phyloP scores from a whole-genome alignment of 192 early-diverging fungal genomes.

The Gaertneriomyces sp. region DNA sequence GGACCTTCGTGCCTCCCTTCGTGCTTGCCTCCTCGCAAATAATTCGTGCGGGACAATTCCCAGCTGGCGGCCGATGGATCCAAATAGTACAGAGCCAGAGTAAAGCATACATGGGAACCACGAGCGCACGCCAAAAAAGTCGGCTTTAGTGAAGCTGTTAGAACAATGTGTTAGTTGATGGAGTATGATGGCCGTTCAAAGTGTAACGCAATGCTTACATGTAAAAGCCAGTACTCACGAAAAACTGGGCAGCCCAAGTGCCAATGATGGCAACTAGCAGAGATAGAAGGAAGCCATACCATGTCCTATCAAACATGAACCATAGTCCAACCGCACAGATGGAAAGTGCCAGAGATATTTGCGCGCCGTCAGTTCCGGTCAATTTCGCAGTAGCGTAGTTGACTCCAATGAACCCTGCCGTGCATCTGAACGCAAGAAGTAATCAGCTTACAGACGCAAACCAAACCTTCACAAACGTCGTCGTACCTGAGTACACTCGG shows the following conservation, averaged over 20 bases:
- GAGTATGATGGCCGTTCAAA: background rate
- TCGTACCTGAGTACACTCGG: slow-evolving; percentile 52
- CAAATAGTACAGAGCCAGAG: slow-evolving; percentile 59
- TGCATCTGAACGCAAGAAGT: slow-evolving; percentile 23
- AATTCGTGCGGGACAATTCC: background rate
- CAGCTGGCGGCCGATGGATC: slow-evolving; percentile 64
- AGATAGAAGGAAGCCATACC: slow-evolving; percentile 62
- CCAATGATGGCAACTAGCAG: slow-evolving; percentile 52
- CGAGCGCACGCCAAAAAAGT: slow-evolving; percentile 66
- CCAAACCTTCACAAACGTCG: background rate
- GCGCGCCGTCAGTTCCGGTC: slow-evolving; percentile 54
- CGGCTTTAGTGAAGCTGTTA: slow-evolving; percentile 60
- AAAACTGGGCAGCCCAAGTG: slow-evolving; percentile 51
- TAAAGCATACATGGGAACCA: slow-evolving; percentile 64
- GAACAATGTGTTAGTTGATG: background rate
- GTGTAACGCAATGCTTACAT: slow-evolving; percentile 37
- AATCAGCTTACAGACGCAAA: background rate
- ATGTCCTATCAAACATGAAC: slow-evolving; percentile 70
- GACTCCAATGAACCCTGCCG: slow-evolving; percentile 41
- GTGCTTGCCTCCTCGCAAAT: too few species aligned
- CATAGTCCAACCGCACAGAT: slow-evolving; percentile 61
- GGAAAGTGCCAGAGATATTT: slow-evolving; percentile 57
- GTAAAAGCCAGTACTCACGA: slow-evolving; percentile 60
- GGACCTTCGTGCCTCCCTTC: too few species aligned
- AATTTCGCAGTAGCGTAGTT: slow-evolving; percentile 67